Conservation (phyloP, 2,329 filamentous ascomycete genomes). For the Cordyceps cicadae region DNA sequence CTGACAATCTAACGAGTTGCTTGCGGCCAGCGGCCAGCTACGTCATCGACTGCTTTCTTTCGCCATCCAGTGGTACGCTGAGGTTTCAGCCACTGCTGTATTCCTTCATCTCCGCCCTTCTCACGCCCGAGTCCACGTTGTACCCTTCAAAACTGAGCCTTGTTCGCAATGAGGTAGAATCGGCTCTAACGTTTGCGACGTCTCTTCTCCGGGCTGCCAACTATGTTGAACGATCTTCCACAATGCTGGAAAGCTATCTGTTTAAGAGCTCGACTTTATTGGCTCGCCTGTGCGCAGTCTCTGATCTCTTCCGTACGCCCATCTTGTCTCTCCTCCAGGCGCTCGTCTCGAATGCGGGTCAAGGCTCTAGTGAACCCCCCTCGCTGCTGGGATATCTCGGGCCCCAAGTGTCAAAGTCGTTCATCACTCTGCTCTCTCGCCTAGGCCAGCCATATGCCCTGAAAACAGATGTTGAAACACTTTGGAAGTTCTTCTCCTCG, state of each 20-base stretch:
- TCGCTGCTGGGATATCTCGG: constrained; percentile 89
- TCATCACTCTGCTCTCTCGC: constrained; percentile 68
- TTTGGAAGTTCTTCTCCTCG: constrained; percentile 80
- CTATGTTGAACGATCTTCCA: constrained; percentile 52
- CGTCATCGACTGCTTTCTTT: constrained; percentile 68
- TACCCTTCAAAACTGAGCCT: constrained; percentile 47
- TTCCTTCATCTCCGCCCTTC: constrained; percentile 46
- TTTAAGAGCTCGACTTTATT: constrained; percentile 74
- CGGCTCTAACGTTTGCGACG: constrained; percentile 58
- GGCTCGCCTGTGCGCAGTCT: constrained; percentile 65
- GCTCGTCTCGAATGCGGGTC: constrained; percentile 62
- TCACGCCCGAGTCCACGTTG: constrained; percentile 51
- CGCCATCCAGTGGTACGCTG: constrained; percentile 59
- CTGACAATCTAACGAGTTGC: constrained; percentile 44
- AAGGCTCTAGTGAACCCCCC: constrained; percentile 65
- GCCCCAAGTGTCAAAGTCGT: constrained; percentile 71
- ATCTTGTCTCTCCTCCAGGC: constrained; percentile 64
- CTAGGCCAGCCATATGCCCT: constrained; percentile 69
- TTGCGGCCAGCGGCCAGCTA: constrained; percentile 68
- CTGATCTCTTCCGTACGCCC: constrained; percentile 56
- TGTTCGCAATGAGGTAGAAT: constrained; percentile 53
- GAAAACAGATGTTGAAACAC: constrained; percentile 53
- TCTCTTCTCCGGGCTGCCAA: constrained; percentile 63
- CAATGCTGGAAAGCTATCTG: constrained; percentile 64
- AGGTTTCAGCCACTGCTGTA: constrained; percentile 70